Percentiles rank a stretch among this genome's conserved stretches.
Conservation (phyloP, 2,329 filamentous ascomycete species). For the Didymella exigua region DNA sequence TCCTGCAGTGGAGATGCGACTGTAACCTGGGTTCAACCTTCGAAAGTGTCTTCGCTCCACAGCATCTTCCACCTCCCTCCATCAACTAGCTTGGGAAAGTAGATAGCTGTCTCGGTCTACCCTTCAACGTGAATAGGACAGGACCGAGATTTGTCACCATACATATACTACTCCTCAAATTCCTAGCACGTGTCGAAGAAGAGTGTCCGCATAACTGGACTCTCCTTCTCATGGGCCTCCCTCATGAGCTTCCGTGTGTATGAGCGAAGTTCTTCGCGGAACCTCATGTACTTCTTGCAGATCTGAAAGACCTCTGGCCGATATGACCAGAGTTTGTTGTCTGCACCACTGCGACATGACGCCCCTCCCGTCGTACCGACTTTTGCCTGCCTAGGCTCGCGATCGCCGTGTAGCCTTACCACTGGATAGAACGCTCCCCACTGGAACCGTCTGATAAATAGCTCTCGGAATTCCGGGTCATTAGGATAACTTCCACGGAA, state of each 20-base stretch:
- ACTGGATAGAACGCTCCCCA: conserved; percentile 72
- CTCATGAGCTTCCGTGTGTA: conserved; percentile 66
- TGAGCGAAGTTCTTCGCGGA: conserved; percentile 63
- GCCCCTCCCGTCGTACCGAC: conserved; percentile 46
- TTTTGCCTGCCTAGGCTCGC: conserved; percentile 62
- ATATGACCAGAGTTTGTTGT: conserved; percentile 71
- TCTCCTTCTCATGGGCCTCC: conserved; percentile 64
- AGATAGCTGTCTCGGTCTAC: conserved; percentile 54
- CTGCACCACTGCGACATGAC: conserved; percentile 54
- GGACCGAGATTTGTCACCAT: conserved; percentile 63
- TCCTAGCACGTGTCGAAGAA: conserved; percentile 67
- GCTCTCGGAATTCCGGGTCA: conserved; percentile 63
- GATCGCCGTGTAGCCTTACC: conserved; percentile 69
- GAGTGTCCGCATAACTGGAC: conserved; percentile 65
- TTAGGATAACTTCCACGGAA: conserved; percentile 69
- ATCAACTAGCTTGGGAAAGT: conserved; percentile 53
- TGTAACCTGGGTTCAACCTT: conserved; percentile 51
- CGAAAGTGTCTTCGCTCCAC: conserved; percentile 39
- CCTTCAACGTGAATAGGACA: conserved; percentile 62
- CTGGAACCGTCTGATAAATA: conserved; percentile 72
- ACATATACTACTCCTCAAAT: conserved; percentile 68
- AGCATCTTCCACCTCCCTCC: conserved; percentile 53
- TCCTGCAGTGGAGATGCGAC: conserved; percentile 53
- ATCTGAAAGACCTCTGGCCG: conserved; percentile 65
- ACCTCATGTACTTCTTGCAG: conserved; percentile 62